Percentiles rank a stretch among this genome's conserved stretches.
Evolutionary conservation across 78 protist genomes (phyloP).

Genomic region (Dictyostelium brefeldianum): DNA sequence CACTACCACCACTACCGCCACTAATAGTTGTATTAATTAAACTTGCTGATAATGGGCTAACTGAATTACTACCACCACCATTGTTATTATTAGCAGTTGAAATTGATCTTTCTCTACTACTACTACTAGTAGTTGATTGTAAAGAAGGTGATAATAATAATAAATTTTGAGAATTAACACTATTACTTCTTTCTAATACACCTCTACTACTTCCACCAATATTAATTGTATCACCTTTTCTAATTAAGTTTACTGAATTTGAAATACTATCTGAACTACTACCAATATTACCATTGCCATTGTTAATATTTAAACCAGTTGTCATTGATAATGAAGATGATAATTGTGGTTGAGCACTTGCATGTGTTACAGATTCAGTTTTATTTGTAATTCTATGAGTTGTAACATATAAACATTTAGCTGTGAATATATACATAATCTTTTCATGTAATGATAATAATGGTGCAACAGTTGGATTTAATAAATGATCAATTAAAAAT

Average conservation of each 20-base stretch:
- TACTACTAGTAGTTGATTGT: not conserved
- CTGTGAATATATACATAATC: slow-evolving; percentile 61
- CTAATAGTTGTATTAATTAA: not conserved
- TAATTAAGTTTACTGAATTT: slow-evolving; percentile 10
- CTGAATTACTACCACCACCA: not conserved
- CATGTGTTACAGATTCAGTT: slow-evolving; percentile 60
- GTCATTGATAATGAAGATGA: not conserved
- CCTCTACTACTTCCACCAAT: not conserved
- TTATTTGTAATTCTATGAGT: slow-evolving; percentile 65
- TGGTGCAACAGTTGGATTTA: slow-evolving; percentile 33
- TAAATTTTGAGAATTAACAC: not conserved
- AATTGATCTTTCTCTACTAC: not conserved
- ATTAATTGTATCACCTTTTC: not conserved
- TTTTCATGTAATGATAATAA: slow-evolving; percentile 48
- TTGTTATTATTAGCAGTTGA: not conserved
- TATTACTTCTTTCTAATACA: not conserved
- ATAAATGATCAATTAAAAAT: slow-evolving; percentile 52
- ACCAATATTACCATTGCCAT: not conserved
- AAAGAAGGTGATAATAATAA: not conserved
- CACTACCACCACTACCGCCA: no score
- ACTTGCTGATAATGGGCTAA: not conserved
- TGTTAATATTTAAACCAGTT: not conserved
- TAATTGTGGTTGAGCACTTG: slow-evolving; percentile 57
- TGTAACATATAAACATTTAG: slow-evolving; percentile 59
- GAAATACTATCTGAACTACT: not conserved